Base-by-base conservation (phyloP, 208 protist species). In the Wallacemonas collosoma region DNA sequence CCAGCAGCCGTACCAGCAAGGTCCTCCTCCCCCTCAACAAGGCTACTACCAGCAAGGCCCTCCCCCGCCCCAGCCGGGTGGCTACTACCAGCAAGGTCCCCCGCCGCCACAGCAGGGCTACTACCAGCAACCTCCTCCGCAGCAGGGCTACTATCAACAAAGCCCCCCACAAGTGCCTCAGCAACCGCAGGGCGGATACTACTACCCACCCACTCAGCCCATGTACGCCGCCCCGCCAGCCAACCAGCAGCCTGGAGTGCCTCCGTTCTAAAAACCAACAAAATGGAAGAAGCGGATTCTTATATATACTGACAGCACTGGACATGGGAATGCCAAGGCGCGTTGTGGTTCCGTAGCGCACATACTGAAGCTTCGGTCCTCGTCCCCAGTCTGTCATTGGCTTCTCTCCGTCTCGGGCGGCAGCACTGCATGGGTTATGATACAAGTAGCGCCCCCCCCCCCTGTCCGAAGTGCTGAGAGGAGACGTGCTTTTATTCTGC, bases 151-250 rank as follows among this genome's bases (percentile, higher is more conserved):
- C 64, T 50, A 55, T 5, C 50, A 69, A 14, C 15, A 36, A 26
- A 15, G 48, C 9, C 64, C 64, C 1, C 39, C 39, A 14, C 70
- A 14, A 6, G 47, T 55, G n/a, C 65, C 47, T 36, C 68, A 51
- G 38, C 73, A 79, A 65, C 70, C 69, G 69, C 75, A 71, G 44
- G 69, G 60, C 12, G 60, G 60, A 38, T 65, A 65, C 60, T 65
- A 65, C 43, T 65, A 65, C 17, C 60, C 60, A 3, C 40, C 60
- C 6, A 39, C 60, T 14, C 60, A 65, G 60, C 60, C 60, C 60
- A 65, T 65, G 60, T 65, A 65, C 43, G 60, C 60, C 40, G 40
- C 60, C n/a, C 60, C 36, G 41, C 60, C 60, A 41, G 43, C 3
- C 15, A 65, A 65, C 40, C 7, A 26, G 11, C 40, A 26, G 2